These are phyloP conservation scores for Remersonia thermophila DNA, from an alignment of 2,329 filamentous ascomycete species.

Conservation along the genomic window DNA sequence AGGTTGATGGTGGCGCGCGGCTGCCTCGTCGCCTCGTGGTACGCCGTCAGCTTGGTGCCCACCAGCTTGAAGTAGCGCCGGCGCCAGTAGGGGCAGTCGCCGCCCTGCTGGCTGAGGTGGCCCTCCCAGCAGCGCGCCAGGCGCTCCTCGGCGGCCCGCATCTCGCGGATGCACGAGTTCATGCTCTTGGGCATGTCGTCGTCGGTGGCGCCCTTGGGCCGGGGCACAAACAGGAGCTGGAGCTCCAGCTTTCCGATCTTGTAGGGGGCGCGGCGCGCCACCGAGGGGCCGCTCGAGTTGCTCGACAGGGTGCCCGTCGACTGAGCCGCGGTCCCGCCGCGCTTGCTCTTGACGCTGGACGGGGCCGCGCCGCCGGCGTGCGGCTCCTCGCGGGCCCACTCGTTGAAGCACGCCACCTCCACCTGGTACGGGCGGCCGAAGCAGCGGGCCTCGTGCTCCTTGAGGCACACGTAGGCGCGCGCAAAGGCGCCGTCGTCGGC, in stretches of 20 bases:
- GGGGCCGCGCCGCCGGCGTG: conserved; percentile 45
- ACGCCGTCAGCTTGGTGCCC: conserved; percentile 84
- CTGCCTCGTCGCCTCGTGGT: conserved; percentile 89
- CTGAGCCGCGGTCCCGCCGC: conserved; percentile 28
- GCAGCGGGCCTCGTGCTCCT: conserved; percentile 79
- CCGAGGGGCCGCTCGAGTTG: conserved; percentile 16
- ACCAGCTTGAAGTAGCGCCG: conserved; percentile 93
- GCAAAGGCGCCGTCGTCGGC: conserved; percentile 90
- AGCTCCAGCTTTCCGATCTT: conserved; percentile 89
- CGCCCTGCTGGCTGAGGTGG: conserved; percentile 87
- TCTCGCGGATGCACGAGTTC: conserved; percentile 88
- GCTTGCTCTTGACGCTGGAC: conserved; percentile 92
- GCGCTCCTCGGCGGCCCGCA: conserved; percentile 78
- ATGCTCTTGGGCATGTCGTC: conserved; percentile 99
- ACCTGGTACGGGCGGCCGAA: conserved; percentile 80
- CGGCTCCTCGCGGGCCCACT: conserved; percentile 86
- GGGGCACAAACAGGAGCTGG: conserved; percentile 88
- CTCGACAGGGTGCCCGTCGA: neutral
- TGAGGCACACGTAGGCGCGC: conserved; percentile 83
- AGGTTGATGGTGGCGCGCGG: conserved; percentile 95
- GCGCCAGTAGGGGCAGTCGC: conserved; percentile 98
- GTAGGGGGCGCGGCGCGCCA: conserved; percentile 83
- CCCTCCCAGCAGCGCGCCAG: conserved; percentile 74
- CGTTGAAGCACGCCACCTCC: conserved; percentile 92
- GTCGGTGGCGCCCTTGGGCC: conserved; percentile 73